Evolutionary conservation across 2,329 filamentous ascomycete genomes (phyloP).

Genomic region (Alternaria longipes): DNA sequence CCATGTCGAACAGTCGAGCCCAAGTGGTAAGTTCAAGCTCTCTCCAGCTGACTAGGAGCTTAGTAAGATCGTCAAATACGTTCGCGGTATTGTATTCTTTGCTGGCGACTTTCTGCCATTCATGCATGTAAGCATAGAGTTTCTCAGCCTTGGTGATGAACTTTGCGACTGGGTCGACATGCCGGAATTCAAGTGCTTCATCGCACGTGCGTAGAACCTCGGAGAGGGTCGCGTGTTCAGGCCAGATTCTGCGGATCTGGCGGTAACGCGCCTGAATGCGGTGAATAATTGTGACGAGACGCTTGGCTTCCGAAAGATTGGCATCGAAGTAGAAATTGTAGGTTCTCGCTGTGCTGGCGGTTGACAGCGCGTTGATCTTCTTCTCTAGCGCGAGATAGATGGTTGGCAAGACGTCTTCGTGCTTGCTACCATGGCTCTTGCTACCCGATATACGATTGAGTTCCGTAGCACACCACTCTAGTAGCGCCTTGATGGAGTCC

Average conservation of each 20-base stretch:
- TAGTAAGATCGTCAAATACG: constrained; percentile 80
- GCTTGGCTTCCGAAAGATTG: constrained; percentile 79
- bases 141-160: constrained; percentile 88
- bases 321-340: constrained; percentile 93
- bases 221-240: constrained; percentile 78
- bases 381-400: constrained; percentile 72
- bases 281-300: constrained; percentile 74
- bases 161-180: constrained; percentile 85
- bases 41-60: constrained; percentile 86
- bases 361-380: constrained; percentile 57
- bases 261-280: constrained; percentile 76
- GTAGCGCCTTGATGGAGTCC: constrained; percentile 36
- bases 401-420: constrained; percentile 69
- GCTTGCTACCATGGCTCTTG: constrained; percentile 34
- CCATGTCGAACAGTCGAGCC: constrained; percentile 86
- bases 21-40: constrained; percentile 91
- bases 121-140: constrained; percentile 82
- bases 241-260: constrained; percentile 70
- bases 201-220: constrained; percentile 81
- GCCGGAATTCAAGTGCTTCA: constrained; percentile 76
- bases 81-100: constrained; percentile 74
- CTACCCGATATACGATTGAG: constrained; percentile 39
- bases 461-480: constrained; percentile 44
- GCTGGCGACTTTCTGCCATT: constrained; percentile 96
- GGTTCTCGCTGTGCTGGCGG: constrained; percentile 41